These are phyloP conservation scores for Penicillium sp. DNA, from an alignment of 2,329 filamentous ascomycete species.

Conservation along the genomic window DNA sequence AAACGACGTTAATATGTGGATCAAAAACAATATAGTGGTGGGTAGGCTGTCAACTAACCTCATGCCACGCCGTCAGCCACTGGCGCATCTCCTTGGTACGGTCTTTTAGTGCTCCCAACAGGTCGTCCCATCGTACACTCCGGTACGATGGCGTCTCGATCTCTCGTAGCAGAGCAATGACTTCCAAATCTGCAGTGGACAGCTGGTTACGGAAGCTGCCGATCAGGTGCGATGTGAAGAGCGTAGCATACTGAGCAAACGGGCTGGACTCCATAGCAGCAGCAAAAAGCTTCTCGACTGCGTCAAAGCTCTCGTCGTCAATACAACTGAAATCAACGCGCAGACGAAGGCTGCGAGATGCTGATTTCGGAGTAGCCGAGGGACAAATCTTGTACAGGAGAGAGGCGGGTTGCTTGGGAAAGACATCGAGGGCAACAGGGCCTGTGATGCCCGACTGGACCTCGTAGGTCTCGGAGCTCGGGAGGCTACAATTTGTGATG, in stretches of 20 bases:
- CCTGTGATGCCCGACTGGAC: slow-evolving; percentile 47
- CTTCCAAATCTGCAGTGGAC: slow-evolving; percentile 50
- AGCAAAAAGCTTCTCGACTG: slow-evolving; percentile 46
- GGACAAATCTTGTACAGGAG: slow-evolving; percentile 70
- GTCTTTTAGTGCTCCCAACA: slow-evolving; percentile 50
- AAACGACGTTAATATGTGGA: slow-evolving; percentile 6
- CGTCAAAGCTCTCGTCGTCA: slow-evolving; percentile 63
- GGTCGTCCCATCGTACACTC: slow-evolving; percentile 51
- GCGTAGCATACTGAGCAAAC: slow-evolving; percentile 45
- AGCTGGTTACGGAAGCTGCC: slow-evolving; percentile 45
- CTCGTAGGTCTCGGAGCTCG: slow-evolving; percentile 63
- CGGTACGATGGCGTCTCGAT: slow-evolving; percentile 51
- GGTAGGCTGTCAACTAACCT: slow-evolving; percentile 36
- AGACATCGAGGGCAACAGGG: slow-evolving; percentile 56
- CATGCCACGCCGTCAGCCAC: slow-evolving; percentile 57
- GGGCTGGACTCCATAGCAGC: slow-evolving; percentile 46
- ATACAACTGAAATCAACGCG: slow-evolving; percentile 71
- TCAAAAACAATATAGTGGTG: neutral
- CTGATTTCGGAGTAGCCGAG: slow-evolving; percentile 17
- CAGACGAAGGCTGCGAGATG: slow-evolving; percentile 49
- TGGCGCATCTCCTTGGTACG: slow-evolving; percentile 41
- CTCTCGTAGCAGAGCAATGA: slow-evolving; percentile 51
- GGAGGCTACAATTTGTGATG: slow-evolving; percentile 65
- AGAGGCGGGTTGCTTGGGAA: slow-evolving; percentile 74
- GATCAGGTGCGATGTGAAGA: slow-evolving; percentile 51